phyloP scores from a whole-genome alignment of 768 basidiomycete genomes.

The Leccinum arenicola region DNA sequence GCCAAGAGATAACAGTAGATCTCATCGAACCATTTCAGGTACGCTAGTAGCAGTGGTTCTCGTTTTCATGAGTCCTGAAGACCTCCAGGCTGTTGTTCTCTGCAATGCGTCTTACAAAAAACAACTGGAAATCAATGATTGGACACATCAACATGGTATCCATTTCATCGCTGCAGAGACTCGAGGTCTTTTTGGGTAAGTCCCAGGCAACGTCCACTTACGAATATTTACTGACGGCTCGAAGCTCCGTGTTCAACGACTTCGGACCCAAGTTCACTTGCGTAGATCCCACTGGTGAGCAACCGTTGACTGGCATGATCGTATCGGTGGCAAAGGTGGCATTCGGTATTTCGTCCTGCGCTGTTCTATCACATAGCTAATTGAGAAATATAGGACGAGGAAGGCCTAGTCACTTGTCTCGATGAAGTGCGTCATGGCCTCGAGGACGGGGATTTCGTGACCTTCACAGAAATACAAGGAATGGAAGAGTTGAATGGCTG shows the following conservation, averaged over 20 bases:
- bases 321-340: conserved; percentile 85
- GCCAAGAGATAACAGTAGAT: conserved; percentile 77
- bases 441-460: conserved; percentile 98
- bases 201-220: neutral
- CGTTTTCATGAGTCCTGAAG: conserved; percentile 9
- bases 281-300: conserved; percentile 97
- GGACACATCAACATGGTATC: conserved; percentile 86
- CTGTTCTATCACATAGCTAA: neutral
- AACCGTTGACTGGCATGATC: conserved; percentile 91
- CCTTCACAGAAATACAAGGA: conserved; percentile 94
- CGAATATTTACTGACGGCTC: conserved; percentile 3
- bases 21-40: conserved; percentile 89
- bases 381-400: conserved; percentile 53
- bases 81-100: conserved; percentile 77
- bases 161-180: conserved; percentile 92
- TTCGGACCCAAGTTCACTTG: conserved; percentile 94
- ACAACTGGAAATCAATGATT: conserved; percentile 94
- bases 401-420: conserved; percentile 93
- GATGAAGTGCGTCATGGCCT: conserved; percentile 97
- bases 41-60: conserved; percentile 19
- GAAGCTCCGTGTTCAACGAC: conserved; percentile 91
- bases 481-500: conserved; percentile 90
- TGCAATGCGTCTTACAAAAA: conserved; percentile 74
- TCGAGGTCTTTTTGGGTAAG: conserved; percentile 89
- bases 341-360: conserved; percentile 2